Percentiles rank a stretch among this genome's conserved stretches.
Conservation (phyloP, 257 asterid genomes). For the Ilex asprella region DNA sequence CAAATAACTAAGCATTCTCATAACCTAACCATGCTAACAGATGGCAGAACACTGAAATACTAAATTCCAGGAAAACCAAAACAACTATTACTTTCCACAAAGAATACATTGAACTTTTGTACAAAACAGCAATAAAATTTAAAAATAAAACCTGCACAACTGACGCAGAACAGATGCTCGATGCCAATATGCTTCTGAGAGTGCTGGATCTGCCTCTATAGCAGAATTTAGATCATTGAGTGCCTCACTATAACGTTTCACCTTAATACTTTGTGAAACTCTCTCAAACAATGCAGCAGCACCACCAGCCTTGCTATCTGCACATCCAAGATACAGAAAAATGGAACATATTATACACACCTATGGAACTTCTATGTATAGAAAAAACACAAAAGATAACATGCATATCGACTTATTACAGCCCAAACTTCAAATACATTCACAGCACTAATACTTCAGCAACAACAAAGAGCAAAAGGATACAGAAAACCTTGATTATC, state of each 20-base stretch:
- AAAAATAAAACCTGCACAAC: slow-evolving; percentile 55
- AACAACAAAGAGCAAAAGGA: too few relatives aligned
- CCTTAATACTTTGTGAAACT: slow-evolving; percentile 65
- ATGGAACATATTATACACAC: slow-evolving; percentile 1
- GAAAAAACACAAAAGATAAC: too few relatives aligned
- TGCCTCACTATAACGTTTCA: slow-evolving; percentile 81
- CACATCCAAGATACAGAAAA: slow-evolving; percentile 6
- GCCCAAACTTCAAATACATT: too few relatives aligned
- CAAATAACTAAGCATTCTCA: neutral
- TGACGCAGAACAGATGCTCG: slow-evolving; percentile 80
- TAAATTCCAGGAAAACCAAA: neutral
- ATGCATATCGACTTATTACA: too few relatives aligned
- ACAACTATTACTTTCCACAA: neutral
- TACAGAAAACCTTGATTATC: too few relatives aligned
- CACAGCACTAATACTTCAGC: too few relatives aligned
- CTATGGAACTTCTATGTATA: neutral
- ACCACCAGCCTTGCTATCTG: slow-evolving; percentile 68
- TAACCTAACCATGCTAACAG: neutral
- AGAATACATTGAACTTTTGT: neutral
- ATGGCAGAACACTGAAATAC: too few relatives aligned
- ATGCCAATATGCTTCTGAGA: slow-evolving; percentile 75
- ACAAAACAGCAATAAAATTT: slow-evolving; percentile 1
- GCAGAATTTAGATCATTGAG: slow-evolving; percentile 81
- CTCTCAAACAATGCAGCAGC: slow-evolving; percentile 71
- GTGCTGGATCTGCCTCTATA: slow-evolving; percentile 74